phyloP scores from a whole-genome alignment of 257 asterid species.

The Coffea eugenioides region DNA sequence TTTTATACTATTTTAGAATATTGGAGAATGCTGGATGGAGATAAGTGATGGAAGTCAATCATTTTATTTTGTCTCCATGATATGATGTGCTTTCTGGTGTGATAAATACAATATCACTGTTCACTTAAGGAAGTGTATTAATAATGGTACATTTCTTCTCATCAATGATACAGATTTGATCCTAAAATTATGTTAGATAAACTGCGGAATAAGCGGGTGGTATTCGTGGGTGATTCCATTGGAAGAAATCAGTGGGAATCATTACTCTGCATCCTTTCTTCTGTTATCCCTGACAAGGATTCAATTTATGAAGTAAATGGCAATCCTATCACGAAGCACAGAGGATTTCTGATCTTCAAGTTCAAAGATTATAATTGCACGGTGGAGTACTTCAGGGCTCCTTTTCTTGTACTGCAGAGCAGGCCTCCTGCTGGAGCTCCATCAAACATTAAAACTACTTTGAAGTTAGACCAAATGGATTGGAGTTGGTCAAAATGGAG shows the following conservation, averaged over 20 bases:
- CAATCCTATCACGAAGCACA: slow-evolving; percentile 90
- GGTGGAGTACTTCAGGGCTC: slow-evolving; percentile 82
- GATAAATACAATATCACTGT: neutral
- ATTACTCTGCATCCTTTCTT: slow-evolving; percentile 83
- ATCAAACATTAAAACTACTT: slow-evolving; percentile 52
- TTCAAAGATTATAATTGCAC: slow-evolving; percentile 82
- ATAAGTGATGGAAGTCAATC: neutral
- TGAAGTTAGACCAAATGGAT: slow-evolving; percentile 80
- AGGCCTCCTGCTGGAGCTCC: slow-evolving; percentile 66
- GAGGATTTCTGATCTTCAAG: slow-evolving; percentile 76
- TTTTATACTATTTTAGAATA: neutral
- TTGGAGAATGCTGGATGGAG: neutral
- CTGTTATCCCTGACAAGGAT: slow-evolving; percentile 52
- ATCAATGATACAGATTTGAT: slow-evolving; percentile 54
- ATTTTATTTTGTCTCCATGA: neutral
- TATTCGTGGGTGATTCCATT: slow-evolving; percentile 91
- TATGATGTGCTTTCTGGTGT: neutral
- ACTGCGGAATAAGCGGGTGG: slow-evolving; percentile 71
- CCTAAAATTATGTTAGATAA: slow-evolving; percentile 71
- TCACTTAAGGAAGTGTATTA: neutral
- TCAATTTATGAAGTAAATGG: slow-evolving; percentile 79
- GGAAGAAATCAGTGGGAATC: slow-evolving; percentile 99
- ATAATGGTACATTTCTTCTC: neutral
- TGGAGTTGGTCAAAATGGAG: slow-evolving; percentile 73
- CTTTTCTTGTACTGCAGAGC: slow-evolving; percentile 86